Evolutionary conservation across 306 rosid species (phyloP).

Genomic region (Calophaca sinica): DNA sequence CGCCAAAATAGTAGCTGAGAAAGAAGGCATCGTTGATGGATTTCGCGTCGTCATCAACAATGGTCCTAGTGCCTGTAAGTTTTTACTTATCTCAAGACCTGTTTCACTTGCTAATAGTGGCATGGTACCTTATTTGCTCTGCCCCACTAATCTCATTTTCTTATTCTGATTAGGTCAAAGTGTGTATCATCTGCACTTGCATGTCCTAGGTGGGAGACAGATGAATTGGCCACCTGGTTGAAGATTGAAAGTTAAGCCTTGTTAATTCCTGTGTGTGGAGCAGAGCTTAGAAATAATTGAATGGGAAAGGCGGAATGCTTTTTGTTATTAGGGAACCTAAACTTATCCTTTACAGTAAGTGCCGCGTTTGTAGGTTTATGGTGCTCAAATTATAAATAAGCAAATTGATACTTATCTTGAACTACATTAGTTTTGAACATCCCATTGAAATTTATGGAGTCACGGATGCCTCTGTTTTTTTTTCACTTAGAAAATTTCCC

Average conservation of each 20-base stretch:
- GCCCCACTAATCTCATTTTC: neutral
- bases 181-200: slow-evolving; percentile 93
- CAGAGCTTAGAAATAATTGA: neutral
- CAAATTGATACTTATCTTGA: neutral
- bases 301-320: slow-evolving; percentile 6
- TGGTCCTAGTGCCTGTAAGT: slow-evolving; percentile 83
- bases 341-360: neutral
- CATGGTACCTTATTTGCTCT: neutral
- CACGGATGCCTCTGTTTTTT: neutral
- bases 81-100: neutral
- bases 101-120: slow-evolving; percentile 2
- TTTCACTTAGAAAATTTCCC: neutral
- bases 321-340: neutral
- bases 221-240: slow-evolving; percentile 92
- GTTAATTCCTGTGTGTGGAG: neutral
- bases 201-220: slow-evolving; percentile 86
- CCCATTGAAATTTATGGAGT: neutral
- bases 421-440: neutral
- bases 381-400: neutral
- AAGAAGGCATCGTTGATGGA: slow-evolving; percentile 81
- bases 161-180: slow-evolving; percentile 71
- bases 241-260: slow-evolving; percentile 41
- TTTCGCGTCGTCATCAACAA: slow-evolving; percentile 87
- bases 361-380: neutral
- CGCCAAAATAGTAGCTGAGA: slow-evolving; percentile 82